These are phyloP conservation scores for Gymnopilus dilepis DNA, from an alignment of 768 basidiomycete genomes.

Conservation along the genomic window DNA sequence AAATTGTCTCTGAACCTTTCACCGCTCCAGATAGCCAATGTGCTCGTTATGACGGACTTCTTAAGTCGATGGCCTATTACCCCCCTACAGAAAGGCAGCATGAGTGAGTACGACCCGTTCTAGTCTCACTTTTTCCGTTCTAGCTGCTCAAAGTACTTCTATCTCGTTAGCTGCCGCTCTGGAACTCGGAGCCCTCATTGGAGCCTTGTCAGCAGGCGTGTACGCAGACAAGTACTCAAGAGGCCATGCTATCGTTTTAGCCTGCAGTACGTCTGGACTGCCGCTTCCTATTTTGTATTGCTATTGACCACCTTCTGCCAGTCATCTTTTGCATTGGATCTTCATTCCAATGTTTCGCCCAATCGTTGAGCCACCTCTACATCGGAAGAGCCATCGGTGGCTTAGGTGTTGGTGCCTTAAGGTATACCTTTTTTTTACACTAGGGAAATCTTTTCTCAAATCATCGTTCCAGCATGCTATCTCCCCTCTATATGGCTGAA, in stretches of 20 bases:
- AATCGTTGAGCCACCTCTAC: constrained; percentile 58
- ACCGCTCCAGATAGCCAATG: constrained; percentile 71
- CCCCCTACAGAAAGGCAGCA: constrained; percentile 73
- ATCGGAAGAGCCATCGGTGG: constrained; percentile 79
- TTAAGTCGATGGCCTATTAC: constrained; percentile 69
- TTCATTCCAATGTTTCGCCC: constrained; percentile 66
- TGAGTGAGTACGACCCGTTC: constrained; percentile 57
- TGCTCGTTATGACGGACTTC: constrained; percentile 84
- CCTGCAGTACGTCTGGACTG: constrained; percentile 57
- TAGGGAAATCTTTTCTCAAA: constrained; percentile 16
- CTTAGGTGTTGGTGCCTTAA: constrained; percentile 78
- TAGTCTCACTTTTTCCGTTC: not conserved
- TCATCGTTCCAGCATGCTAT: constrained; percentile 61
- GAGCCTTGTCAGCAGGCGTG: constrained; percentile 69
- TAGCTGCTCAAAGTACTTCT: not conserved
- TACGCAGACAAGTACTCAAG: constrained; percentile 73
- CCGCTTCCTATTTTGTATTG: too few species aligned
- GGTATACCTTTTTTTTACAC: constrained; percentile 39
- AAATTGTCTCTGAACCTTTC: not conserved
- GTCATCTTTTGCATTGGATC: constrained; percentile 79
- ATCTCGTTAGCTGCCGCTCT: constrained; percentile 65
- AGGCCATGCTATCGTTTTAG: constrained; percentile 66
- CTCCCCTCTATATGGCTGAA: constrained; percentile 83
- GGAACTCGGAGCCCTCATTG: constrained; percentile 81
- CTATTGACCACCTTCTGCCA: constrained; percentile 25